Base-by-base conservation (phyloP, 2,329 filamentous ascomycete species). In the Aspergillus felis region DNA sequence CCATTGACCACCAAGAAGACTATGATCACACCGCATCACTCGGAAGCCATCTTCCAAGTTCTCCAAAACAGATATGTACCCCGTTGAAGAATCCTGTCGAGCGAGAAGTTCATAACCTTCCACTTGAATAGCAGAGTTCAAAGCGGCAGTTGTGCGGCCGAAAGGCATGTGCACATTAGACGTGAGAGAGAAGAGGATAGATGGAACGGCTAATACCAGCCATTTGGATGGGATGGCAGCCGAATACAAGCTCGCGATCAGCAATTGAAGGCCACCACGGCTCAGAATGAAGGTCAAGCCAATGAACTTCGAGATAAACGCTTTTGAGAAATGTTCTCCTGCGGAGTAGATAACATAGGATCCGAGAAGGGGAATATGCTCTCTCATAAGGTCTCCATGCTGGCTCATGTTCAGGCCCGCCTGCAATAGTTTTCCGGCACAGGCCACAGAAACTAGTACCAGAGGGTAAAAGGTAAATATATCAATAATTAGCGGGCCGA, bases 1-100 rank as follows among this genome's bases (percentile, higher is more conserved):
- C 93, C 93, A 99, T 74, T 97, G 90, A 38, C 94, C 94, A 44
- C 94, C 94, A 1, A 99, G 82, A 32, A 99, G 81, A 68, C 92
- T 96, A 73, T 99, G 94, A 68, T 97, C 94, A 72, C 92, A 97
- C 59, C 94, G 86, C 81, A 99, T 84, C 17, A 92, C 85, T 1
- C 92, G 84, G 74, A 90, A 97, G 1, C 87, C 84, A 42, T 85
- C 80, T 4, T 87, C 76, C 7, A 81, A 70, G 70, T 87, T 94
- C 64, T 99, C 90, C 27, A 97, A 72, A 1, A 99, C 90, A 0
- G 93, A 96, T 47, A 99, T 81, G 69, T 99, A 97, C 6, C 94
- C 94, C 0, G 94, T 97, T 51, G 89, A 75, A 0, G 92, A 96
- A 74, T 97, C 94, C 63, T 84, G 82, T 10, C 94, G 87, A 50